A percentile compares a stretch with the other conserved stretches of the same genome.
Evolutionary conservation across 2,329 filamentous ascomycete species (phyloP).

Genomic region (Hypoxylon sp.): DNA sequence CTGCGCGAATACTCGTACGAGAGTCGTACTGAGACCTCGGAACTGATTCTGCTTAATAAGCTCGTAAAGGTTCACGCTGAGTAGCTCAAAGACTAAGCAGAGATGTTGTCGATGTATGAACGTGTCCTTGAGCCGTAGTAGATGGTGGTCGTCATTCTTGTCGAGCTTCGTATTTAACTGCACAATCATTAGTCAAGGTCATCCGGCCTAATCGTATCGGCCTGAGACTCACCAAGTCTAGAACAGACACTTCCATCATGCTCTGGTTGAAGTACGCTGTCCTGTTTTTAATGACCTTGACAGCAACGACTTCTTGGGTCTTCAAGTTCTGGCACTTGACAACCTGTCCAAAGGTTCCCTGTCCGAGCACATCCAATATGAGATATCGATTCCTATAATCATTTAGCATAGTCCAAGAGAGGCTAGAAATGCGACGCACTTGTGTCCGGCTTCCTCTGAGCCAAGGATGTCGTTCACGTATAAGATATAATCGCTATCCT

Average conservation of each 20-base stretch:
- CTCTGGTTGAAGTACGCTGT: slow-evolving; percentile 99
- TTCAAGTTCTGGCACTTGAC: slow-evolving; percentile 99
- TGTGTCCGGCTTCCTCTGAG: slow-evolving; percentile 97
- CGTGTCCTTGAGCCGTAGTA: slow-evolving; percentile 93
- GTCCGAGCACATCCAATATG: slow-evolving; percentile 95
- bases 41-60: slow-evolving; percentile 99
- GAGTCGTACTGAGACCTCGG: slow-evolving; percentile 93
- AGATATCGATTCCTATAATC: slow-evolving; percentile 85
- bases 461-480: slow-evolving; percentile 99
- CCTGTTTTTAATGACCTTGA: slow-evolving; percentile 99
- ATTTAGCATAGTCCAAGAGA: slow-evolving; percentile 30
- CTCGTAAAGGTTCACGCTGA: slow-evolving; percentile 98
- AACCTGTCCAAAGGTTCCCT: slow-evolving; percentile 98
- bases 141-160: slow-evolving; percentile 98
- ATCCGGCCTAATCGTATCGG: slow-evolving; percentile 45
- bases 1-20: slow-evolving; percentile 97
- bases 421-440: slow-evolving; percentile 66
- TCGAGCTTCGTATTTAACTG: slow-evolving; percentile 98
- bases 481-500: slow-evolving; percentile 98
- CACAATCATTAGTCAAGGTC: slow-evolving; percentile 43
- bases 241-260: slow-evolving; percentile 99
- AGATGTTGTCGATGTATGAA: slow-evolving; percentile 98
- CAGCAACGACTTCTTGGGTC: slow-evolving; percentile 97
- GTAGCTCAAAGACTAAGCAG: slow-evolving; percentile 93
- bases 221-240: slow-evolving; percentile 78